Base-by-base conservation (phyloP, 345 rosid species). In the Eucalyptus marginata region DNA sequence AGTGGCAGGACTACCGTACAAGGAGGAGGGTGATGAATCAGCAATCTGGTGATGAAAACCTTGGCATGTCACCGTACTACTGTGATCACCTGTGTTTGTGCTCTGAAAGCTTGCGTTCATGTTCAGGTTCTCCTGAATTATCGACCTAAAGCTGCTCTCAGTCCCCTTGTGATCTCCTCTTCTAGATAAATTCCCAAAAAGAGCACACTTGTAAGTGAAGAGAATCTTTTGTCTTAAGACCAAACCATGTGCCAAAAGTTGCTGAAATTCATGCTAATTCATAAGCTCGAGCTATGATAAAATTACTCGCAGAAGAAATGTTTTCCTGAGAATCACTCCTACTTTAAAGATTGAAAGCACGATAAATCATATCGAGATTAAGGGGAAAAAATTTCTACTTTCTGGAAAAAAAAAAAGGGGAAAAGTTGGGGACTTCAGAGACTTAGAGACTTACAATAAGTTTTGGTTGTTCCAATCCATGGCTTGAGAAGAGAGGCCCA, bases 401-500 rank as follows among this genome's bases (percentile, higher is more conserved):
- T 47, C 62, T 49, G 68, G 62, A 86, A 12, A 25, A 81, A 59
- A 85, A 87, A 25, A 81, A 59, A 85, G 86, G 50, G 44, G 85
- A 47, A 58, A 47, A 29, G 24, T 25, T 54, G 10, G 20, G 86
- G n/a, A 9, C 24, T 80, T 25, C 12, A 27, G 49, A 86, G 46
- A 92, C 13, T 56, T 56, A 10, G 62, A 22, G 62, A 56, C 94
- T 96, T 90, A 98, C 99, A 96, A 88, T 88, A 97, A 92, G n/a
- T 71, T 86, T 88, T 95, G 98, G 87, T 95, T 97, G 88, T 95
- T 96, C 99, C 99, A 97, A 50, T 97, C 98, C 90, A 95, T 90
- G 94, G 95, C 91, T 56, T 93, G 99, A 6, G 98, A 95, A 87
- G 99, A 94, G 83, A 98, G 97, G 66, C 97, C 98, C 91, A 98